These are phyloP conservation scores for Strobilomyces dryophilus DNA, from an alignment of 768 basidiomycete genomes.

Conservation along the genomic window DNA sequence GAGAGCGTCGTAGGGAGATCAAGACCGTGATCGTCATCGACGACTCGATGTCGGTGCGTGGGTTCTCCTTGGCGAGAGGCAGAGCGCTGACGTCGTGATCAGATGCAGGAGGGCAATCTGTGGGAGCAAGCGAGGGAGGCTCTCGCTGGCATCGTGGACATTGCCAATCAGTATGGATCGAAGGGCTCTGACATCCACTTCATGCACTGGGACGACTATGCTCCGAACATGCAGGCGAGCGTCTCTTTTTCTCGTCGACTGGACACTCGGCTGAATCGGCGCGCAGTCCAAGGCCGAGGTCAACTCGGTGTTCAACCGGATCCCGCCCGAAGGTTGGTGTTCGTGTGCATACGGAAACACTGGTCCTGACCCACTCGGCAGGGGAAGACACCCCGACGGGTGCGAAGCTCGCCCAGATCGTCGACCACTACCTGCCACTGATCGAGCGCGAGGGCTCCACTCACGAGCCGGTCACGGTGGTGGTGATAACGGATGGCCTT, in stretches of 20 bases:
- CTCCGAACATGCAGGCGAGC: slow-evolving; percentile 23
- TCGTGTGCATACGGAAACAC: not conserved
- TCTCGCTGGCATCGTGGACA: slow-evolving; percentile 37
- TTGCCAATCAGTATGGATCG: slow-evolving; percentile 34
- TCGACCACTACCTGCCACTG: slow-evolving; percentile 34
- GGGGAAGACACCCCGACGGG: slow-evolving; percentile 38
- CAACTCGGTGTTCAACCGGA: slow-evolving; percentile 21
- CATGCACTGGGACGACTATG: slow-evolving; percentile 34
- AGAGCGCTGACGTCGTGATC: not conserved
- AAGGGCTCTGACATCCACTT: slow-evolving; percentile 42
- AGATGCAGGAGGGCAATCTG: slow-evolving; percentile 39
- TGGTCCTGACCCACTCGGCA: slow-evolving; percentile 1
- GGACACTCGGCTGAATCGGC: not conserved
- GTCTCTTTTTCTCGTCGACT: not conserved
- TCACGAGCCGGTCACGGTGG: slow-evolving; percentile 33
- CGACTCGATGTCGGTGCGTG: slow-evolving; percentile 37
- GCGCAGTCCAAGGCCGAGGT: slow-evolving; percentile 22
- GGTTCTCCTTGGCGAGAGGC: not conserved
- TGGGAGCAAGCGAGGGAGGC: slow-evolving; percentile 41
- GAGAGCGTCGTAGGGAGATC: slow-evolving; percentile 27
- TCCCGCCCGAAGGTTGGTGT: slow-evolving; percentile 20
- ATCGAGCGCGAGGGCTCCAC: slow-evolving; percentile 25
- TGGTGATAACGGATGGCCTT: slow-evolving; percentile 39
- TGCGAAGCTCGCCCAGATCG: slow-evolving; percentile 33
- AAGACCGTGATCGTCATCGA: slow-evolving; percentile 41